Base-by-base conservation (phyloP, 2,329 filamentous ascomycete species). In the Aspergillus clavatus region DNA sequence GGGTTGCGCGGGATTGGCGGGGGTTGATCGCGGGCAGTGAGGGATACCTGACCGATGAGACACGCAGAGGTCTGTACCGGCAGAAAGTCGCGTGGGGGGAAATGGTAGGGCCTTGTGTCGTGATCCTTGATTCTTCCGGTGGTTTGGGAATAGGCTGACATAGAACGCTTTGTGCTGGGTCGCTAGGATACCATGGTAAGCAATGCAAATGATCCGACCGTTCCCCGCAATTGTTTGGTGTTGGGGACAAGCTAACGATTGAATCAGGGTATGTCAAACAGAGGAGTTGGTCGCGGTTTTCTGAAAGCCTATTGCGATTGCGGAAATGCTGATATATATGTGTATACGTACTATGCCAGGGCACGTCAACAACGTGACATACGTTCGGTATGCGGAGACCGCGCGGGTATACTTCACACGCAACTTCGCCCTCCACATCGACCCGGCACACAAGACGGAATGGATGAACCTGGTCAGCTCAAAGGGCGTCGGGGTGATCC, bases 291-390 rank as follows among this genome's bases (percentile, higher is more conserved):
- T n/a, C n/a, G n/a, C n/a, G n/a, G n/a, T n/a, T n/a, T n/a, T n/a
- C n/a, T n/a, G n/a, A n/a, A n/a, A n/a, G n/a, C n/a, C n/a, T n/a
- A n/a, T n/a, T n/a, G n/a, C n/a, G n/a, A n/a, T n/a, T n/a, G n/a
- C n/a, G n/a, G n/a, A n/a, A n/a, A n/a, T n/a, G n/a, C n/a, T n/a
- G n/a, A n/a, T n/a, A n/a, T n/a, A n/a, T n/a, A n/a, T n/a, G n/a
- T n/a, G n/a, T n/a, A n/a, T n/a, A n/a, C 7, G 24, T 12, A 33
- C 43, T 35, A 16, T 23, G n/a, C 26, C 72, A 82, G 80, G 82
- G 39, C 89, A 95, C 66, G 85, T 95, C 39, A 95, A 95, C 65
- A 95, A 95, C 57, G 83, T 90, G 51, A 81, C 80, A 53, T 95
- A 95, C 66, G 83, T 86, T 56, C 80, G 86, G 50, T 95, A 87